phyloP scores from a whole-genome alignment of 148 eudicot genomes.

The Rhododendron henanense region DNA sequence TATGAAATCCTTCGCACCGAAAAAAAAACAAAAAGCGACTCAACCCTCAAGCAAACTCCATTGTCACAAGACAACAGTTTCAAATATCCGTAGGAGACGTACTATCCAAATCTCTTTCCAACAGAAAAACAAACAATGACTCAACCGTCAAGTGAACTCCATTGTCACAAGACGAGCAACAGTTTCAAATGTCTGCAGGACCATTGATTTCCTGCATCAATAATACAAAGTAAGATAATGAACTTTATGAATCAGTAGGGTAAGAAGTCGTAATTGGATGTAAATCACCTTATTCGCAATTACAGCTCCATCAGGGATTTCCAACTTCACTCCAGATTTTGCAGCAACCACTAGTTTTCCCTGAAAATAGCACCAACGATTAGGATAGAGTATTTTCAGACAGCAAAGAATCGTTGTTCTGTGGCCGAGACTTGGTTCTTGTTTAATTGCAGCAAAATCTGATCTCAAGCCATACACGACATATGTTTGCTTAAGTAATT shows the following conservation, averaged over 20 bases:
- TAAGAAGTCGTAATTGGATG: not conserved
- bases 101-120: not conserved
- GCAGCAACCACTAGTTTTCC: slow-evolving; percentile 75
- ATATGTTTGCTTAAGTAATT: not conserved
- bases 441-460: not conserved
- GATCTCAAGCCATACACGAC: not conserved
- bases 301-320: slow-evolving; percentile 84
- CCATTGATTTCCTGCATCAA: slow-evolving; percentile 59
- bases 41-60: slow-evolving; percentile 2
- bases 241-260: not conserved
- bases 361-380: slow-evolving; percentile 28
- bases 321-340: slow-evolving; percentile 68
- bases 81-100: not conserved
- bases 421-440: not conserved
- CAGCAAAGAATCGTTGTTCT: not conserved
- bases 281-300: slow-evolving; percentile 67
- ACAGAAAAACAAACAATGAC: not conserved
- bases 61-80: not conserved
- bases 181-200: slow-evolving; percentile 50
- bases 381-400: not conserved
- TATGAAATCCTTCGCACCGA: not conserved
- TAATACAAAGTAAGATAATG: not conserved
- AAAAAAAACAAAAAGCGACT: slow-evolving; percentile 6
- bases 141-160: slow-evolving; percentile 8
- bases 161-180: not conserved